Evolutionary conservation across 2,329 filamentous ascomycete species (phyloP).

Genomic region (Talaromyces albobiverticillius): DNA sequence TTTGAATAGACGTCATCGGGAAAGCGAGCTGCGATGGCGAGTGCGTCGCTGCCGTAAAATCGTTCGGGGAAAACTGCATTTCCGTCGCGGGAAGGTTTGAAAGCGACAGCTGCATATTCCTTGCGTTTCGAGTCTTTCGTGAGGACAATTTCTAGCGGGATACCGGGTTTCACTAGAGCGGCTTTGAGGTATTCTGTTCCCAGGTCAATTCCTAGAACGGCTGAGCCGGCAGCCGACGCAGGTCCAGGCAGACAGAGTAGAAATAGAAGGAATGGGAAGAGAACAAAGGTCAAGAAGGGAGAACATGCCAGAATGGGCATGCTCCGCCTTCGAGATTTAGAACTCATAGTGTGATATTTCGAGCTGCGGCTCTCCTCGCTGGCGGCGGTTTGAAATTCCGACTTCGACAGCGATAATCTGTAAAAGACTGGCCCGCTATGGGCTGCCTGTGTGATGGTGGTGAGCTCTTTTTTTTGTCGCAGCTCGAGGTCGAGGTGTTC

Average conservation of each 20-base stretch:
- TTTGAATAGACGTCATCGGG: constrained; percentile 94
- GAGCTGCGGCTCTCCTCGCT: too few relatives aligned
- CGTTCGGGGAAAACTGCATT: constrained; percentile 76
- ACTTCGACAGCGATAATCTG: background rate
- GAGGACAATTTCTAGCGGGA: constrained; percentile 94
- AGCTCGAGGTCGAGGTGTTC: background rate
- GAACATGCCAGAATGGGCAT: constrained; percentile 20
- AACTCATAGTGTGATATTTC: constrained; percentile 25
- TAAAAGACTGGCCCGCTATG: background rate
- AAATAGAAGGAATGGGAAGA: constrained; percentile 52
- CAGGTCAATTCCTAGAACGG: constrained; percentile 87
- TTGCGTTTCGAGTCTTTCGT: constrained; percentile 98
- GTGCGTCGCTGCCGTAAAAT: constrained; percentile 85
- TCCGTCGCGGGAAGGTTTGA: constrained; percentile 76
- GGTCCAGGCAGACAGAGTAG: constrained; percentile 54
- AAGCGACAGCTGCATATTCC: constrained; percentile 84
- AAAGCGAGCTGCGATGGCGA: constrained; percentile 81
- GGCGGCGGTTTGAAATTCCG: too few relatives aligned
- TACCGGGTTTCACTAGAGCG: constrained; percentile 90
- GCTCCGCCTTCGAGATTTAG: constrained; percentile 26
- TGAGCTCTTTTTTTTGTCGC: background rate
- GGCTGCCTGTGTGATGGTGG: background rate
- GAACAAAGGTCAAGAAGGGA: constrained; percentile 40
- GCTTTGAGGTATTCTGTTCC: constrained; percentile 98
- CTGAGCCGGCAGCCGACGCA: constrained; percentile 63